Conservation (phyloP, 1,284 basidiomycete genomes). For the Tilletia setariae region DNA sequence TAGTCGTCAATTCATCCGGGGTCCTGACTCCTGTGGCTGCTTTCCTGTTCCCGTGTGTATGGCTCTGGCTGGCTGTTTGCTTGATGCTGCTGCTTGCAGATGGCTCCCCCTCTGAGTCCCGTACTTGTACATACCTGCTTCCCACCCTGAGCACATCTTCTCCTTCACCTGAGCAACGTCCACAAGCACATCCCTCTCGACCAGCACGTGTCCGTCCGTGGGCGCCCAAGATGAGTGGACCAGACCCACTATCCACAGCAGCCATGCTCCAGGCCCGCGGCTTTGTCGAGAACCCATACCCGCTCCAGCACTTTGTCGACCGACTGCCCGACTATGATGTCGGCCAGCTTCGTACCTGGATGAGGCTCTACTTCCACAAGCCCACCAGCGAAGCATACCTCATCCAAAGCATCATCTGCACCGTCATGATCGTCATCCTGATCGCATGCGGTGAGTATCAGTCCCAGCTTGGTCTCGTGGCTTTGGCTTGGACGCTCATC, state of each 20-base stretch:
- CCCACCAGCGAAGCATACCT: background rate
- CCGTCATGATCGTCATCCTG: background rate
- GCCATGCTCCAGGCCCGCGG: background rate
- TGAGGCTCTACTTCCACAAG: conserved; percentile 15
- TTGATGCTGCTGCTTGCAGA: no score
- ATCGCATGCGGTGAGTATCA: background rate
- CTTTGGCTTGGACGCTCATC: background rate
- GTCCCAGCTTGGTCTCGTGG: background rate
- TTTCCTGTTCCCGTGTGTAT: no score
- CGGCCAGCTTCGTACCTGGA: background rate
- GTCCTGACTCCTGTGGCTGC: no score
- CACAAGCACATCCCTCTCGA: no score
- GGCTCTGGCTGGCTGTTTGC: no score
- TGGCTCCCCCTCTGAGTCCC: no score
- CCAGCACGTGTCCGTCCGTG: no score
- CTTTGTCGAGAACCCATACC: background rate
- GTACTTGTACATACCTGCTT: no score
- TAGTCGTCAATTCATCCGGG: no score
- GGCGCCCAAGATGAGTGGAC: background rate
- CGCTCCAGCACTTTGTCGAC: conserved; percentile 3
- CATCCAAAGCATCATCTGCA: background rate
- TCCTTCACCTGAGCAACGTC: no score
- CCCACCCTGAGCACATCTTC: no score
- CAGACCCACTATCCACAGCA: no score
- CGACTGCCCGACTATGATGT: conserved; percentile 12